phyloP scores from a whole-genome alignment of 257 asterid species.

The Linaria vulgaris region DNA sequence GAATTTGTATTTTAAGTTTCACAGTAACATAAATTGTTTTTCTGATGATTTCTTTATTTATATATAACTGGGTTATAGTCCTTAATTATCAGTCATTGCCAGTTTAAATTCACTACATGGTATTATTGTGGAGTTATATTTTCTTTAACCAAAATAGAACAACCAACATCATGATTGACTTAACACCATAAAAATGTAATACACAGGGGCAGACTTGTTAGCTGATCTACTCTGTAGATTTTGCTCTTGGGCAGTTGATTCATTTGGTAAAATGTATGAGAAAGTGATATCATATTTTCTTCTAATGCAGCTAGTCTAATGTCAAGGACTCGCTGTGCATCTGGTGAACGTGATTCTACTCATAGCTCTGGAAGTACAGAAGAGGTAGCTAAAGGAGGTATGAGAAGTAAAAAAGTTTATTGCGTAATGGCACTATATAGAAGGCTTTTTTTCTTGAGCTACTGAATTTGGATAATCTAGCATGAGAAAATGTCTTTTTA shows the following conservation, averaged over 20 bases:
- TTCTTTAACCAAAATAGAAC: too few relatives aligned
- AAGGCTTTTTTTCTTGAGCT: not conserved
- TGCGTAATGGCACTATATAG: not conserved
- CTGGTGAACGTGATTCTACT: not conserved
- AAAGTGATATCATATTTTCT: not conserved
- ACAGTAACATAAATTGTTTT: not conserved
- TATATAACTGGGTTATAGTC: too few relatives aligned
- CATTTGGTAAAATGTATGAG: not conserved
- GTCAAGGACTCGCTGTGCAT: conserved; percentile 5
- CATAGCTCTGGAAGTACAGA: conserved; percentile 1
- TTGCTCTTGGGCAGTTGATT: not conserved
- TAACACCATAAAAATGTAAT: not conserved
- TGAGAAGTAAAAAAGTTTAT: not conserved
- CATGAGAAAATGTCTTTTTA: not conserved
- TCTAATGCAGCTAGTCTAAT: conserved; percentile 7
- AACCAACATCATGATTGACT: not conserved
- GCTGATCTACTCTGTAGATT: not conserved
- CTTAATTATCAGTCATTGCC: too few relatives aligned
- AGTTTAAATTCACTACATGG: not conserved
- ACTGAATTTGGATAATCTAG: not conserved
- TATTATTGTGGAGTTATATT: not conserved
- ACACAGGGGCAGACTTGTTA: not conserved
- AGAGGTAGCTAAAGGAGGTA: conserved; percentile 10
- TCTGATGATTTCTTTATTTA: not conserved
- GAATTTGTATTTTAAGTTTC: not conserved